A percentile compares a stretch with the other conserved stretches of the same genome.
phyloP scores from a whole-genome alignment of 352 stramenopile genomes.

The Globisporangium recalcitrans region DNA sequence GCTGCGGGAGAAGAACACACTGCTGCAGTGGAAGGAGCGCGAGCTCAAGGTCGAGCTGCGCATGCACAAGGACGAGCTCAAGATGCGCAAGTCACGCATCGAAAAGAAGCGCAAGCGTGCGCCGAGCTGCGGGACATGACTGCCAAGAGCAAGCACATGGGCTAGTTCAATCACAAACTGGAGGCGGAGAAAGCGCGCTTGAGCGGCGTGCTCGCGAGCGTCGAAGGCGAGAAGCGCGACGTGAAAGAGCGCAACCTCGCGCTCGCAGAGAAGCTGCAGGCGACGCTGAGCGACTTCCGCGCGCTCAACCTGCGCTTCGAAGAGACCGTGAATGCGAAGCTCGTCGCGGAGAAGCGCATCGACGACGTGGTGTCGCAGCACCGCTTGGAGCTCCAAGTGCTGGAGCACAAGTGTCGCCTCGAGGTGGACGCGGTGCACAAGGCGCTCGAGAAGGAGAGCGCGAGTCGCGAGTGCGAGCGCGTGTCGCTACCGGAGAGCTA shows the following conservation, averaged over 20 bases:
- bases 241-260: slow-evolving; percentile 42
- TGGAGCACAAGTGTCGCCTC: slow-evolving; percentile 53
- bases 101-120: slow-evolving; percentile 72
- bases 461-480: slow-evolving; percentile 38
- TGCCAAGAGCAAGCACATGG: slow-evolving; percentile 13
- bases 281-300: slow-evolving; percentile 61
- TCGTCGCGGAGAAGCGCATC: slow-evolving; percentile 44
- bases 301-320: slow-evolving; percentile 62
- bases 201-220: slow-evolving; percentile 15
- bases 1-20: slow-evolving; percentile 61
- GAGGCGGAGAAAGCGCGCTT: slow-evolving; percentile 24
- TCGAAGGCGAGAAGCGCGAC: slow-evolving; percentile 33
- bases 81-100: slow-evolving; percentile 60
- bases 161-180: slow-evolving; percentile 16
- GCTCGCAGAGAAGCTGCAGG: slow-evolving; percentile 60
- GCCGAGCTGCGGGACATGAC: slow-evolving; percentile 26
- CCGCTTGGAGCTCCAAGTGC: slow-evolving; percentile 45
- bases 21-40: slow-evolving; percentile 62
- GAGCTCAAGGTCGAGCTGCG: slow-evolving; percentile 70
- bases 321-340: slow-evolving; percentile 34
- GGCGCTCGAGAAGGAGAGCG: slow-evolving; percentile 34
- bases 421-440: slow-evolving; percentile 35
- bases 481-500: slow-evolving; percentile 56
- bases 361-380: slow-evolving; percentile 43
- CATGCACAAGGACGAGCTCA: slow-evolving; percentile 49